Evolutionary conservation across 2,329 filamentous ascomycete species (phyloP).

Genomic region (Calonectria multiphialidica): DNA sequence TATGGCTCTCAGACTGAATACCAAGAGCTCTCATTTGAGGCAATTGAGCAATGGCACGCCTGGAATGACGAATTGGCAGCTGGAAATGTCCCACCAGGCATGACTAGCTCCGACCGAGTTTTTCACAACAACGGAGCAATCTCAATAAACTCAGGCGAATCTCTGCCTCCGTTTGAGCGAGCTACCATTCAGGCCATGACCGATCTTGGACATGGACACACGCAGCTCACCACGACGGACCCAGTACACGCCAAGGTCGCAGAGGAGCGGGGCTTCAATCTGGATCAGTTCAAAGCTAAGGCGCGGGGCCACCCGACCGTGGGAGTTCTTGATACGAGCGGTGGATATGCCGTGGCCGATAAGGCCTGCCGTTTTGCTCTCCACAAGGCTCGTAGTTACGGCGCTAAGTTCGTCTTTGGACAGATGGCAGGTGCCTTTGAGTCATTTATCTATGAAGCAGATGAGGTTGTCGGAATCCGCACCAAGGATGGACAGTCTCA

Average conservation of each 20-base stretch:
- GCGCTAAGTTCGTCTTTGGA: constrained; percentile 57
- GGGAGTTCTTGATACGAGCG: constrained; percentile 59
- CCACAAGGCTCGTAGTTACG: constrained; percentile 53
- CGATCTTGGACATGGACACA: constrained; percentile 46
- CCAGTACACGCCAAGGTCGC: constrained; percentile 36
- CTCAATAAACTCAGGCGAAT: constrained; percentile 38
- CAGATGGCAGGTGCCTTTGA: constrained; percentile 46
- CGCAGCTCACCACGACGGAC: constrained; percentile 51
- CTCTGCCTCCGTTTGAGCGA: constrained; percentile 49
- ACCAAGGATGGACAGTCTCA: constrained; percentile 53
- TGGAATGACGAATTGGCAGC: constrained; percentile 58
- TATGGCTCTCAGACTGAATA: constrained; percentile 58
- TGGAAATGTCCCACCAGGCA: constrained; percentile 49
- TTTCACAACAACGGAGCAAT: constrained; percentile 54
- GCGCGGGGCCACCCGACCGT: constrained; percentile 32
- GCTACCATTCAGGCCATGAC: constrained; percentile 52
- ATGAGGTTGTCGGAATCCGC: constrained; percentile 50
- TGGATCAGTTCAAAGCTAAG: constrained; percentile 53
- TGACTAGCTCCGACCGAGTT: constrained; percentile 50
- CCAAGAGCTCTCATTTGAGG: constrained; percentile 58
- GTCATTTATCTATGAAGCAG: constrained; percentile 34
- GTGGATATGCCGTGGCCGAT: constrained; percentile 58
- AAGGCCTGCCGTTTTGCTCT: constrained; percentile 60
- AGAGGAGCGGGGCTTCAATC: constrained; percentile 44
- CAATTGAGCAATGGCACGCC: constrained; percentile 54